Evolutionary conservation across 352 stramenopile genomes (phyloP).

Genomic region (Phytophthora pistaciae): DNA sequence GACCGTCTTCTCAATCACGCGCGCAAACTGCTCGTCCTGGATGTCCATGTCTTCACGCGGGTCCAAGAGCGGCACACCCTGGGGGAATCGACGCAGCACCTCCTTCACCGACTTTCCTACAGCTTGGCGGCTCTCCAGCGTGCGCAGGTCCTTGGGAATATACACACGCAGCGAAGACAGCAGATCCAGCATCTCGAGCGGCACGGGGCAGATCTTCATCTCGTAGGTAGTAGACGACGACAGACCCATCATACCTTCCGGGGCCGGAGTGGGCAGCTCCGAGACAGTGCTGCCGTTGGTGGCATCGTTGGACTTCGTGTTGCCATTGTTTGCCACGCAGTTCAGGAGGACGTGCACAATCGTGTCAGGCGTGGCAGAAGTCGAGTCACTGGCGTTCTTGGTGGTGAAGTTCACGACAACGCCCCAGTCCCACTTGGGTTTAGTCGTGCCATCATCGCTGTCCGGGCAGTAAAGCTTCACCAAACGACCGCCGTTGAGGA

Average conservation of each 20-base stretch:
- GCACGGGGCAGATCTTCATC: constrained; percentile 90
- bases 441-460: constrained; percentile 53
- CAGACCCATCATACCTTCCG: constrained; percentile 66
- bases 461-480: constrained; percentile 81
- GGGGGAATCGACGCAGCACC: constrained; percentile 77
- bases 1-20: constrained; percentile 85
- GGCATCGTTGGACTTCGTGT: constrained; percentile 32
- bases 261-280: constrained; percentile 65
- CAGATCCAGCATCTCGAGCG: constrained; percentile 76
- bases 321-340: constrained; percentile 47
- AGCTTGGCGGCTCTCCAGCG: constrained; percentile 74
- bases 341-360: constrained; percentile 87
- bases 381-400: constrained; percentile 77
- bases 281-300: constrained; percentile 35
- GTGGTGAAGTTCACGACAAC: constrained; percentile 90
- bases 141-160: constrained; percentile 85
- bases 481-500: constrained; percentile 95
- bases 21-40: constrained; percentile 90
- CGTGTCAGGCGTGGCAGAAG: constrained; percentile 66
- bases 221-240: constrained; percentile 58
- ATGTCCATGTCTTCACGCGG: constrained; percentile 97
- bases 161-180: constrained; percentile 87
- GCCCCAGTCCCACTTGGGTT: constrained; percentile 81
- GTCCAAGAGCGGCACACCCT: constrained; percentile 93
- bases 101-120: constrained; percentile 86